Evolutionary conservation across 2,329 filamentous ascomycete species (phyloP).

Genomic region (Pseudocercospora cruenta): DNA sequence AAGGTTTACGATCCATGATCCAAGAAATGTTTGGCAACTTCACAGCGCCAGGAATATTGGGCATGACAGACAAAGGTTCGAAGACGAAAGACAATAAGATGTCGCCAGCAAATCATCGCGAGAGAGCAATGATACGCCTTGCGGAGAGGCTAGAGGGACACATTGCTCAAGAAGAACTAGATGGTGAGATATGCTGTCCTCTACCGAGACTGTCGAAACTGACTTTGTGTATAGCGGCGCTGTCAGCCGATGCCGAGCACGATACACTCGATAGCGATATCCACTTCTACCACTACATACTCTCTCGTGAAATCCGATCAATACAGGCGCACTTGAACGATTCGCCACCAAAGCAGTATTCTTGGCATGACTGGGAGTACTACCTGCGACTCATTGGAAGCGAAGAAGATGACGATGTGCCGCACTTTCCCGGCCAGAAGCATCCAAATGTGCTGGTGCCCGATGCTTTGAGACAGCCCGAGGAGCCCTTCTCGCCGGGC

Average conservation of each 20-base stretch:
- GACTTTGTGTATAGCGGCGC: background rate
- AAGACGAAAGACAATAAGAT: conserved; percentile 23
- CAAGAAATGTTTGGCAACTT: conserved; percentile 25
- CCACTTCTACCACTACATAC: conserved; percentile 56
- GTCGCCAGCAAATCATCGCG: conserved; percentile 25
- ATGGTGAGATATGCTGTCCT: conserved; percentile 7
- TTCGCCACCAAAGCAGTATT: conserved; percentile 42
- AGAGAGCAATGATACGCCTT: conserved; percentile 27
- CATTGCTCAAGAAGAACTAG: conserved; percentile 46
- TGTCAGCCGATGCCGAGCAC: background rate
- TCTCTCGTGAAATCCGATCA: conserved; percentile 49
- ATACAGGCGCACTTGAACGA: conserved; percentile 48
- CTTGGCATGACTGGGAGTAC: conserved; percentile 51
- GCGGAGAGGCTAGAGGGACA: conserved; percentile 37
- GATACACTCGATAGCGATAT: conserved; percentile 47
- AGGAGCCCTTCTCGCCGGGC: conserved; percentile 1
- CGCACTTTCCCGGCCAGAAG: conserved; percentile 31
- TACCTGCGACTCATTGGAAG: conserved; percentile 54
- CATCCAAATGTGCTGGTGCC: conserved; percentile 3
- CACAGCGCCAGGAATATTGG: background rate
- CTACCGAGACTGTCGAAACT: background rate
- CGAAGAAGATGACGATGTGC: conserved; percentile 42
- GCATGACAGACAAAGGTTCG: conserved; percentile 18
- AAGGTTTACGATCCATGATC: conserved; percentile 32
- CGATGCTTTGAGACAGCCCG: background rate